Evolutionary conservation across 129 eudicot species (phyloP), one percentile per base, ranked within the genome.

Genomic region (Rutidosis leptorrhynchoides): DNA sequence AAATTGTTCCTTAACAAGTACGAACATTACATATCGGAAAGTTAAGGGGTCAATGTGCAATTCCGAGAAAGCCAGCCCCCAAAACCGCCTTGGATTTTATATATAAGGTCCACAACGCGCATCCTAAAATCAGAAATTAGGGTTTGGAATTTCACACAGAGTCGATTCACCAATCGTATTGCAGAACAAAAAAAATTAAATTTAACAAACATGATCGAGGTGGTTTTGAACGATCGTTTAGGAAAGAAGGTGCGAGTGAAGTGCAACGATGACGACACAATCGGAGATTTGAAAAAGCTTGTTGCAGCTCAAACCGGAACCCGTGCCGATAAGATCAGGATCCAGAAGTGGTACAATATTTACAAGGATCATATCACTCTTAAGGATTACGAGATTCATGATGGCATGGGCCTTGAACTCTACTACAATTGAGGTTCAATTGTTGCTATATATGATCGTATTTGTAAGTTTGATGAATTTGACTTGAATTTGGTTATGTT

Each of bases 351-450:
- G 96, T 89, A 89, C 83, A 85, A 30, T 75, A 75, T 83, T 45
- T 89, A 89, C 84, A 89, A 85, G 77, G 96, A 89, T 55, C 95
- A 89, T 40, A 89, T 89, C 71, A 89, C 96, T 55, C 90, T 89
- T 71, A 67, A 66, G 81, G 95, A 89, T 67, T 89, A 89, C 73
- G 96, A 85, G 79, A 85, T 85, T 69, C 96, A 89, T 63, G 96
- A 90, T 53, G 95, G 95, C 77, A 90, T 90, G 97, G 97, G 95
- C 70, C 95, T 90, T 75, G 95, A 89, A 81, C 95, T 89, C 58
- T 89, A 89, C 79, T 89, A 89, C 84, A 85, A 85, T 25, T 89
- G 74, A 75, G 46, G 46, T 40, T 40, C 46, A 40, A 12, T 40
- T 40, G n/a, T 11, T 10, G 2, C 46, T 12, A 5, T 40, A n/a